Evolutionary conservation across 345 rosid species (phyloP).

Genomic region (Populus nigra): DNA sequence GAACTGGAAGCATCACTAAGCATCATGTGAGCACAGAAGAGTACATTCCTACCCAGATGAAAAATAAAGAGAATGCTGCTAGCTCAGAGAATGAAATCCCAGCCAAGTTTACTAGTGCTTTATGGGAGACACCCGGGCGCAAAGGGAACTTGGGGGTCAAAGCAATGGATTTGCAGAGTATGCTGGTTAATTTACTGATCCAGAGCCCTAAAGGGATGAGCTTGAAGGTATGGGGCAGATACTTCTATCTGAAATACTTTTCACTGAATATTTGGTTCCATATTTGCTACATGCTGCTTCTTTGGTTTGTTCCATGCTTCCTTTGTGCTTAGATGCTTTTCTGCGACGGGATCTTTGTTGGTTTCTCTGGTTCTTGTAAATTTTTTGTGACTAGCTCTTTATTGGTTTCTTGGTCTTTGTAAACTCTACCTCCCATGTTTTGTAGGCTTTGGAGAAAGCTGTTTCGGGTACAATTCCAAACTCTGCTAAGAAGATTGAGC

Average conservation of each 20-base stretch:
- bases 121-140: conserved; percentile 41
- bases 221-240: conserved; percentile 54
- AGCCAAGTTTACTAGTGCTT: conserved; percentile 34
- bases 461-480: conserved; percentile 60
- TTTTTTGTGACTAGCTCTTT: neutral
- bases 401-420: conserved; percentile 14
- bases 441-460: conserved; percentile 82
- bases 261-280: neutral
- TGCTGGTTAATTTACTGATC: conserved; percentile 55
- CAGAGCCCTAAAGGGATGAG: conserved; percentile 81
- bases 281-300: neutral
- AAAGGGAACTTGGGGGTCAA: conserved; percentile 43
- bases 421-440: conserved; percentile 16
- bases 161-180: conserved; percentile 59
- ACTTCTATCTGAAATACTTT: neutral
- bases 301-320: neutral
- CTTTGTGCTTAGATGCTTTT: neutral
- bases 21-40: conserved; percentile 41
- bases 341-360: neutral
- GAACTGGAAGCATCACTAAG: conserved; percentile 47
- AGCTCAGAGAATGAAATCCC: conserved; percentile 54
- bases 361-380: neutral
- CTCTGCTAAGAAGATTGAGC: conserved; percentile 63
- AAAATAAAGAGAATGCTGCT: conserved; percentile 48
- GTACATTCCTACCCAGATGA: conserved; percentile 30